A percentile compares a stretch with the other conserved stretches of the same genome.
Conservation (phyloP, 305 asterid species). For the Solanum hybrid region DNA sequence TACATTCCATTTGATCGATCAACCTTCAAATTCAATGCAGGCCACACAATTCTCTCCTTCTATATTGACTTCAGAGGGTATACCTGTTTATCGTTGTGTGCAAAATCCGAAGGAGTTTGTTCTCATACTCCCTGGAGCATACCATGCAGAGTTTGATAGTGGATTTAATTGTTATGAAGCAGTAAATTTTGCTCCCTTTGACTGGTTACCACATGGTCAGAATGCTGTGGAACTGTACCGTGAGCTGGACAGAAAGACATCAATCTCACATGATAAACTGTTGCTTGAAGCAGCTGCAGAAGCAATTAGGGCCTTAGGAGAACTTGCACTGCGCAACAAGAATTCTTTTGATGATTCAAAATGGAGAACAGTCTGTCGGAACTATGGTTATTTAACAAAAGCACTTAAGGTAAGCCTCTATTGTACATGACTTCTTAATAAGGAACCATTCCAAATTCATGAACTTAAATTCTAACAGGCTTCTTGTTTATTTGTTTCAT, state of each 20-base stretch:
- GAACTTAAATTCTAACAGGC: not conserved
- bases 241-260: conserved; percentile 38
- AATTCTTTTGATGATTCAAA: conserved; percentile 17
- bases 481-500: not conserved
- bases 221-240: conserved; percentile 45
- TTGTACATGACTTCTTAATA: not conserved
- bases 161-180: conserved; percentile 76
- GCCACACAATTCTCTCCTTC: conserved; percentile 63
- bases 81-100: conserved; percentile 75
- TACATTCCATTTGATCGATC: not conserved
- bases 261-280: conserved; percentile 66
- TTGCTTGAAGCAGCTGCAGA: conserved; percentile 58
- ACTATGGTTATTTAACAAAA: conserved; percentile 51
- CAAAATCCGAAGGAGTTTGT: conserved; percentile 62
- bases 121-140: conserved; percentile 64
- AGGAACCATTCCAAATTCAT: not conserved
- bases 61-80: conserved; percentile 47
- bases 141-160: conserved; percentile 54
- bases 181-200: conserved; percentile 66
- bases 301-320: conserved; percentile 48
- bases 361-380: conserved; percentile 40
- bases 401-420: conserved; percentile 50
- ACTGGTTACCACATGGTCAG: conserved; percentile 84
- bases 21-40: conserved; percentile 31
- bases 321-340: conserved; percentile 15